A percentile compares a stretch with the other conserved stretches of the same genome.
Evolutionary conservation across 2,329 filamentous ascomycete genomes (phyloP).

Genomic region (Saccharata proteae): DNA sequence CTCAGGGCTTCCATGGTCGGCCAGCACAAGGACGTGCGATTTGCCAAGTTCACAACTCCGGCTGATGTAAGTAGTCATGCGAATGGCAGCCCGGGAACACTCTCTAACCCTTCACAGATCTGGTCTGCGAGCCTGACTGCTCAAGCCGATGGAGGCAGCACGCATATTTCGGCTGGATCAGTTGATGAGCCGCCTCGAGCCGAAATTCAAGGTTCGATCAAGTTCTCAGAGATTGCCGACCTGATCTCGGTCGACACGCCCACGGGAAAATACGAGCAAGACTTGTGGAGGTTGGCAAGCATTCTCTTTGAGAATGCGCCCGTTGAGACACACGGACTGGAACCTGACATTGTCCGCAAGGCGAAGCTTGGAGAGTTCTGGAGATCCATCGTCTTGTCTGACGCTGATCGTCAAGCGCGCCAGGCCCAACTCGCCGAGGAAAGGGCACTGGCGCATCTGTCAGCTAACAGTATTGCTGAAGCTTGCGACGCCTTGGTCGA

Average conservation of each 20-base stretch:
- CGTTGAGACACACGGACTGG: conserved; percentile 25
- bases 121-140: conserved; percentile 5
- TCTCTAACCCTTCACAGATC: conserved; percentile 4
- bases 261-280: conserved; percentile 48
- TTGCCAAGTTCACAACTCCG: conserved; percentile 48
- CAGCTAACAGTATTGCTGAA: conserved; percentile 65
- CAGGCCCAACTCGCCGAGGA: conserved; percentile 60
- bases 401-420: conserved; percentile 35
- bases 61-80: conserved; percentile 22
- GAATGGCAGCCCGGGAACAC: conserved; percentile 4
- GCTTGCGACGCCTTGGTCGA: conserved; percentile 71
- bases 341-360: conserved; percentile 34
- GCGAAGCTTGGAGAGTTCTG: conserved; percentile 57
- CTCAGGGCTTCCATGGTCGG: conserved; percentile 48
- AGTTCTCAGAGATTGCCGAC: conserved; percentile 40
- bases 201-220: conserved; percentile 16
- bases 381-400: conserved; percentile 33
- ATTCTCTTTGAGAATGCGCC: conserved; percentile 59
- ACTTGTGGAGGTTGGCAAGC: conserved; percentile 75
- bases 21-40: conserved; percentile 51
- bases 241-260: conserved; percentile 30
- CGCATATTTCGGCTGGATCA: conserved; percentile 1
- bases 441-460: conserved; percentile 69
- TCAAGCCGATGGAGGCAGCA: conserved; percentile 4
- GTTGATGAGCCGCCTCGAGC: conserved; percentile 6